A percentile compares a stretch with the other conserved stretches of the same genome.
Conservation (phyloP, 1,284 basidiomycete species). For the Tetrapyrgos nigripes region DNA sequence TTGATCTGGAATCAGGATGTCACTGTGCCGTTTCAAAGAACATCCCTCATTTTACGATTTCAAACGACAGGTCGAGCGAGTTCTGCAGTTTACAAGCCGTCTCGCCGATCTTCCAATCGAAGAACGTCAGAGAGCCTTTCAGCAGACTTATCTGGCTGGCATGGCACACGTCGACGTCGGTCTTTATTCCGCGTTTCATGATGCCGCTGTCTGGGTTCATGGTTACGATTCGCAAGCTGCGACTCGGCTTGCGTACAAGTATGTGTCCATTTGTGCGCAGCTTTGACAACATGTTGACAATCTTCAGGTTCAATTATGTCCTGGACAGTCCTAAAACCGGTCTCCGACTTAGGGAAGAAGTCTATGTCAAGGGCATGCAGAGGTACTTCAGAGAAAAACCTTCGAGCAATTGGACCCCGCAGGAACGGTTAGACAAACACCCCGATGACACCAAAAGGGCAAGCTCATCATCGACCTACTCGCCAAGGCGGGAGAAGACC, state of each 20-base stretch:
- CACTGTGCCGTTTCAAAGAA: constrained; percentile 54
- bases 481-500: too few species aligned
- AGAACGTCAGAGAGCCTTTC: constrained; percentile 47
- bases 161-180: constrained; percentile 60
- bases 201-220: constrained; percentile 53
- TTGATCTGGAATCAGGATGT: constrained; percentile 53
- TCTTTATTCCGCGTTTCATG: constrained; percentile 67
- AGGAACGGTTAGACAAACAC: not conserved
- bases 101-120: constrained; percentile 22
- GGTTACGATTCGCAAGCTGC: constrained; percentile 57
- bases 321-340: constrained; percentile 66
- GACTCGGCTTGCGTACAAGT: constrained; percentile 72
- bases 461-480: too few species aligned
- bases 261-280: constrained; percentile 24
- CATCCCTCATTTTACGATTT: constrained; percentile 54
- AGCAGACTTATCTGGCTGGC: constrained; percentile 54
- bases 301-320: constrained; percentile 56
- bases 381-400: not conserved
- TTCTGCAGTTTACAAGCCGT: constrained; percentile 47
- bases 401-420: not conserved
- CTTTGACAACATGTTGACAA: not conserved
- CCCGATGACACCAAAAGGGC: too few species aligned
- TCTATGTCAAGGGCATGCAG: constrained; percentile 43
- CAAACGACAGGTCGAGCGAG: constrained; percentile 52
- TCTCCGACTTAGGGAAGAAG: constrained; percentile 42